Evolutionary conservation across 345 rosid species (phyloP).

Genomic region (Reutealis trisperma): DNA sequence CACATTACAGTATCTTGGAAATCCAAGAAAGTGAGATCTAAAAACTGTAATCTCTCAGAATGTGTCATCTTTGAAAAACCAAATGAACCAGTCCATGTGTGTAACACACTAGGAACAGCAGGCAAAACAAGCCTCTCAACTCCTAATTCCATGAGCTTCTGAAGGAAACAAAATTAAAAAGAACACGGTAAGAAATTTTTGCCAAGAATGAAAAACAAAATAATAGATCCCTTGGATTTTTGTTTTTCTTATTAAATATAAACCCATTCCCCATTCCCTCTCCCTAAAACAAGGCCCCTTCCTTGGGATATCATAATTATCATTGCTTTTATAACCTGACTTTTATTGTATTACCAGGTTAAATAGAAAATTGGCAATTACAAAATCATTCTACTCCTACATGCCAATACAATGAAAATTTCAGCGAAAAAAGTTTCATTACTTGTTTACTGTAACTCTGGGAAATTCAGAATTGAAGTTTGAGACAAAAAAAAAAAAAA

Average conservation of each 20-base stretch:
- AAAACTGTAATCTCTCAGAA: constrained; percentile 49
- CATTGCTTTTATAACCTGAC: not conserved
- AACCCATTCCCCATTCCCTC: not conserved
- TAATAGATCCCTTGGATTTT: not conserved
- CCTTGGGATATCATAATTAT: not conserved
- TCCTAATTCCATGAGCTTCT: constrained; percentile 67
- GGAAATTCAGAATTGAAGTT: not conserved
- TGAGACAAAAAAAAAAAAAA: not conserved
- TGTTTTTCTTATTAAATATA: not conserved
- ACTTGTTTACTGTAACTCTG: too few species aligned
- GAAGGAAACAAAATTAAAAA: constrained; percentile 19
- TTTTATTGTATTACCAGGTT: not conserved
- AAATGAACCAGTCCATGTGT: constrained; percentile 73
- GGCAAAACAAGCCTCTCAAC: constrained; percentile 74
- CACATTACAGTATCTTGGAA: constrained; percentile 73
- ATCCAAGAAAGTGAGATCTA: constrained; percentile 60
- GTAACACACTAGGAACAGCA: constrained; percentile 62
- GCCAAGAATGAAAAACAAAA: not conserved
- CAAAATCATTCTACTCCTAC: not conserved
- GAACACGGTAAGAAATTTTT: not conserved
- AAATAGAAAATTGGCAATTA: not conserved
- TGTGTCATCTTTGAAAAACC: constrained; percentile 66
- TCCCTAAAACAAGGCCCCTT: not conserved
- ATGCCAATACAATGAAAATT: not conserved
- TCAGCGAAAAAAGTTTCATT: not conserved